Evolutionary conservation across 169 alveolate species (phyloP).

Genomic region (Cryptosporidium xiaoi): DNA sequence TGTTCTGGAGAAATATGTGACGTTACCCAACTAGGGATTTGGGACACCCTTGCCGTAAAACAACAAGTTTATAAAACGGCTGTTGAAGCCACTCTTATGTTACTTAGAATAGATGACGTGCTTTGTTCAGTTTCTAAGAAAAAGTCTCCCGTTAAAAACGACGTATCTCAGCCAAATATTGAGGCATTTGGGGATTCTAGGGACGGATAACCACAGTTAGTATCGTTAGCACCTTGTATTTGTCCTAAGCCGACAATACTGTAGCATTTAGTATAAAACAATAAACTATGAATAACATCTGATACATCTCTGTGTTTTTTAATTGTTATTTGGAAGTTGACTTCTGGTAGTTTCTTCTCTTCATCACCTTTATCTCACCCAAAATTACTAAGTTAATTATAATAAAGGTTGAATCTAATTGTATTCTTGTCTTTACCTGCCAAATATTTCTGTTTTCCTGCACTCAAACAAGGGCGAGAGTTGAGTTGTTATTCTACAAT

Average conservation of each 20-base stretch:
- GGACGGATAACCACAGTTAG: slow-evolving; percentile 18
- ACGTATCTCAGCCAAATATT: slow-evolving; percentile 27
- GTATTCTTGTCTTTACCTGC: too few relatives aligned
- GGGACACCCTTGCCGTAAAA: slow-evolving; percentile 95
- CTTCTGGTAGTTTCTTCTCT: too few relatives aligned
- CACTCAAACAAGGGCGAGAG: too few relatives aligned
- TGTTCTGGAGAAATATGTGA: slow-evolving; percentile 91
- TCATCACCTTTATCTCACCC: too few relatives aligned
- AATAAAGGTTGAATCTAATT: too few relatives aligned
- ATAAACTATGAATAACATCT: too few relatives aligned
- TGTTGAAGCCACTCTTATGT: slow-evolving; percentile 94
- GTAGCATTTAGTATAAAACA: neutral
- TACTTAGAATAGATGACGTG: slow-evolving; percentile 96
- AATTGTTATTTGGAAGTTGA: too few relatives aligned
- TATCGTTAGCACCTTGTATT: neutral
- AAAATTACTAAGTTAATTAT: too few relatives aligned
- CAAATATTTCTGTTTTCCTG: too few relatives aligned
- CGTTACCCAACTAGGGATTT: slow-evolving; percentile 88
- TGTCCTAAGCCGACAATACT: neutral
- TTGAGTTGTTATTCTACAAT: too few relatives aligned
- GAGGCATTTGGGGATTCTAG: slow-evolving; percentile 72
- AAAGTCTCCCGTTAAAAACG: slow-evolving; percentile 32
- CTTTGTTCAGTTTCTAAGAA: slow-evolving; percentile 92
- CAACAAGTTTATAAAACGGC: slow-evolving; percentile 95
- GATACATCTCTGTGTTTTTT: too few relatives aligned